A percentile compares a stretch with the other conserved stretches of the same genome.
These are phyloP conservation scores for Daldinia caldariorum DNA, from an alignment of 495 filamentous ascomycete genomes.

Conservation along the genomic window DNA sequence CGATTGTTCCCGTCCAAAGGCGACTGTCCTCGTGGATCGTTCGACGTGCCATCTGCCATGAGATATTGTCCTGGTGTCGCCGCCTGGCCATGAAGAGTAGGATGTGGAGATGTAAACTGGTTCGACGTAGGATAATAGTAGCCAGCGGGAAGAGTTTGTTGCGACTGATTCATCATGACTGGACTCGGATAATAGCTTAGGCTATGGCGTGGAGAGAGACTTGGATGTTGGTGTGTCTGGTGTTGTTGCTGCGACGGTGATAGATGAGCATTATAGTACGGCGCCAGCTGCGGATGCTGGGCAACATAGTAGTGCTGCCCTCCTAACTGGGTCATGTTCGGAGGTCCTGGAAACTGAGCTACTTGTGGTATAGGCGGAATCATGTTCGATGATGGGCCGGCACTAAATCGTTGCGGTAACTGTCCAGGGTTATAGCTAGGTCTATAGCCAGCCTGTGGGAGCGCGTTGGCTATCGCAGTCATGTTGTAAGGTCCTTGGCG, in stretches of 20 bases:
- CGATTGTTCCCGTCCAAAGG: constrained; percentile 33
- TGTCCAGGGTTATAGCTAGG: constrained; percentile 47
- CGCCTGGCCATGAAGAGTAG: constrained; percentile 45
- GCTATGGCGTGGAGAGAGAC: constrained; percentile 46
- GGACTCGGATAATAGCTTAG: constrained; percentile 52
- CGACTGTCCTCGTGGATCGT: constrained; percentile 22
- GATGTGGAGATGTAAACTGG: constrained; percentile 47
- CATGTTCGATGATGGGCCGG: constrained; percentile 52
- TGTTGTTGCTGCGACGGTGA: constrained; percentile 47
- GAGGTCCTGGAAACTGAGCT: constrained; percentile 55
- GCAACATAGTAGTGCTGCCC: constrained; percentile 54
- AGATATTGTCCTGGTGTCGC: constrained; percentile 49
- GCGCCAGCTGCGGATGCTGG: constrained; percentile 53
- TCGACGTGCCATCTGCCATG: constrained; percentile 36
- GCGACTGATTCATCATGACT: constrained; percentile 51
- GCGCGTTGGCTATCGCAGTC: constrained; percentile 51
- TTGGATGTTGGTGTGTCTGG: constrained; percentile 42
- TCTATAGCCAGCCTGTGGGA: constrained; percentile 53
- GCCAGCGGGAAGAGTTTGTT: constrained; percentile 42
- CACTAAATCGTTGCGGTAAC: constrained; percentile 54
- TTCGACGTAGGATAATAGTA: constrained; percentile 54
- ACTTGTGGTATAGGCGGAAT: constrained; percentile 58
- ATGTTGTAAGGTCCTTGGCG: constrained; percentile 55
- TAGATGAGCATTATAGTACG: constrained; percentile 52
- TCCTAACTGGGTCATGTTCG: constrained; percentile 48